Percentiles rank a stretch among this genome's conserved stretches.
Conservation (phyloP, 768 basidiomycete species). For the Naganishia onofrii region DNA sequence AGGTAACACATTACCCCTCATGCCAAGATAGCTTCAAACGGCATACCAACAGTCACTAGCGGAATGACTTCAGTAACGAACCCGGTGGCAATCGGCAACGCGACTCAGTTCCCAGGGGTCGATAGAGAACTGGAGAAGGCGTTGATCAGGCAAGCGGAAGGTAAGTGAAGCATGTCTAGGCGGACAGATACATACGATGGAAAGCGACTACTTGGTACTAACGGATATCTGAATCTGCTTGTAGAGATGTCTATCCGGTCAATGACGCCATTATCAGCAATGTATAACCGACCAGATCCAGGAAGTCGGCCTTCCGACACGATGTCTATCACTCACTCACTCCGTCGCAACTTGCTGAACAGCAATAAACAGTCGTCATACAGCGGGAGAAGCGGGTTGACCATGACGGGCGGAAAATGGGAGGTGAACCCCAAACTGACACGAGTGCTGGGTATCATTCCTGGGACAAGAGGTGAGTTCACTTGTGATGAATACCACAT, state of each 20-base stretch:
- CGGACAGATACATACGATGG: neutral
- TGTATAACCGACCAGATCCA: neutral
- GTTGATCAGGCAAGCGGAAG: neutral
- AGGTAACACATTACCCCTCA: too few relatives aligned
- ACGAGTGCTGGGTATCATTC: neutral
- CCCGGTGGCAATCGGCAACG: neutral
- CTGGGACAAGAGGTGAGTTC: constrained; percentile 6
- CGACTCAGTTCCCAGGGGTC: neutral
- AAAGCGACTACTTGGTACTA: neutral
- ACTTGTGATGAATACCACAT: neutral
- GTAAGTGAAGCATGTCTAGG: neutral
- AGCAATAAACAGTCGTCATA: neutral
- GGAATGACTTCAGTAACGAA: neutral
- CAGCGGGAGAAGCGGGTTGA: neutral
- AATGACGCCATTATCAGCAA: neutral
- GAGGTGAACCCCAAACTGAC: constrained; percentile 14
- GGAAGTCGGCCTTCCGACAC: neutral
- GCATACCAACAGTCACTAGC: neutral
- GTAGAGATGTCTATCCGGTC: neutral
- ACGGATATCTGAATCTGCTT: neutral
- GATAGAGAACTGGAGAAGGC: neutral
- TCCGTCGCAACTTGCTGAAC: constrained; percentile 4
- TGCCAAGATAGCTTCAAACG: too few relatives aligned
- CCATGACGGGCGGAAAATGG: constrained; percentile 14
- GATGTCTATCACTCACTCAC: constrained; percentile 1